Percentiles rank a stretch among this genome's conserved stretches.
Conservation (phyloP, 768 basidiomycete species). For the Kondoa malvinella region DNA sequence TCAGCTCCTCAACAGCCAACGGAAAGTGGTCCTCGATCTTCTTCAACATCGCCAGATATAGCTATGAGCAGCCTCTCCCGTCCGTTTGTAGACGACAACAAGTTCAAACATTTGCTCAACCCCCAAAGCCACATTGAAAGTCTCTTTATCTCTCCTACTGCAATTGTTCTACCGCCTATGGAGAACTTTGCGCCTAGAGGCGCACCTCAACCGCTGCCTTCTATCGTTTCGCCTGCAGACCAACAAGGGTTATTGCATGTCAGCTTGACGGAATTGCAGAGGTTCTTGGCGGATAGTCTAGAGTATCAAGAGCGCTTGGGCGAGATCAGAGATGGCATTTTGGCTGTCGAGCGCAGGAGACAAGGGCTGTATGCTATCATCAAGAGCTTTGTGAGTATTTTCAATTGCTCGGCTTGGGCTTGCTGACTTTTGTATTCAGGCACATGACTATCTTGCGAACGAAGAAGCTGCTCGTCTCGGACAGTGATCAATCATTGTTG, state of each 20-base stretch:
- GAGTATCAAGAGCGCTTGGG: constrained; percentile 25
- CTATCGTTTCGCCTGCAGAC: constrained; percentile 5
- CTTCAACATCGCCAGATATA: not conserved
- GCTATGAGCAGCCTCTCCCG: not conserved
- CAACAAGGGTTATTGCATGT: constrained; percentile 20
- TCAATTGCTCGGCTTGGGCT: not conserved
- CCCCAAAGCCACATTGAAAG: not conserved
- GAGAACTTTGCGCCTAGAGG: not conserved
- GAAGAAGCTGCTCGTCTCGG: no score
- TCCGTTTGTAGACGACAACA: not conserved
- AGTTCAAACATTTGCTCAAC: not conserved
- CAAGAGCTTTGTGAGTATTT: constrained; percentile 12
- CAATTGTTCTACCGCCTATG: not conserved
- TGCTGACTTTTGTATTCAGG: not conserved
- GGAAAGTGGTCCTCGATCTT: not conserved
- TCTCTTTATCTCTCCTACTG: not conserved
- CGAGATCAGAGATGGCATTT: constrained; percentile 26
- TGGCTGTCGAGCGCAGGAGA: constrained; percentile 26
- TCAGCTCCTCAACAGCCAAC: not conserved
- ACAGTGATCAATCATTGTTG: no score
- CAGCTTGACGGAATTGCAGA: constrained; percentile 26
- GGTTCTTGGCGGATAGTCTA: constrained; percentile 26
- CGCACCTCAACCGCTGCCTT: constrained; percentile 1
- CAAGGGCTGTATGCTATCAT: constrained; percentile 26
- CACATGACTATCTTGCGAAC: not conserved